A percentile compares a stretch with the other conserved stretches of the same genome.
Conservation (phyloP, 192 early-diverging fungal species). For the Diversispora epigaea region DNA sequence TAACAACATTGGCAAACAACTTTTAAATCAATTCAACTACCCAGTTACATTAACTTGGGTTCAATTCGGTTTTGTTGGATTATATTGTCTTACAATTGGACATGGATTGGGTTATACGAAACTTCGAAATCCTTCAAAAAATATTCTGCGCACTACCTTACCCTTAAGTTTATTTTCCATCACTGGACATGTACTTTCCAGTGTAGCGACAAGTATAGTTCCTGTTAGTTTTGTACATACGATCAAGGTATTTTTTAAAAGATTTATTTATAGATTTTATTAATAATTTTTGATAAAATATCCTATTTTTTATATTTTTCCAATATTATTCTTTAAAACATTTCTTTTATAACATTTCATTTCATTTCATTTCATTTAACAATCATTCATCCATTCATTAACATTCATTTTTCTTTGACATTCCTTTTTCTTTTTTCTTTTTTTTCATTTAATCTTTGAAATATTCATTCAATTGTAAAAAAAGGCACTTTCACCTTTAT, state of each 20-base stretch:
- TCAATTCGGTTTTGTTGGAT: slow-evolving; percentile 77
- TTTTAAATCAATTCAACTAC: slow-evolving; percentile 73
- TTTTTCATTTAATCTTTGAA: neutral
- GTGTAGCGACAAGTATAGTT: slow-evolving; percentile 73
- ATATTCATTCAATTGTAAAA: neutral
- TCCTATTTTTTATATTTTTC: too few relatives aligned
- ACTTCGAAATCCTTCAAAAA: slow-evolving; percentile 54
- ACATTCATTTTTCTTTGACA: neutral
- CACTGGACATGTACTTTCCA: slow-evolving; percentile 79
- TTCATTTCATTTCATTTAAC: slow-evolving; percentile 1
- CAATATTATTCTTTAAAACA: too few relatives aligned
- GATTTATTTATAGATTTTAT: too few relatives aligned
- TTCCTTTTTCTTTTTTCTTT: neutral
- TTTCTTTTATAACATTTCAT: too few relatives aligned
- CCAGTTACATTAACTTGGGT: slow-evolving; percentile 82
- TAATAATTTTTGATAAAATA: too few relatives aligned
- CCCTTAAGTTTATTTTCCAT: slow-evolving; percentile 82
- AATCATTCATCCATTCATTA: neutral
- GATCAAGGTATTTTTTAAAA: slow-evolving; percentile 85
- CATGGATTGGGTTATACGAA: slow-evolving; percentile 46
- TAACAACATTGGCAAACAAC: slow-evolving; percentile 80
- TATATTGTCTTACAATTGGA: slow-evolving; percentile 56
- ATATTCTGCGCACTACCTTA: slow-evolving; percentile 60
- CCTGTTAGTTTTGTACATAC: slow-evolving; percentile 86
- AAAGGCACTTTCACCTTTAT: slow-evolving; percentile 82